phyloP scores from a whole-genome alignment of 176 grass and related monocot genomes.

The Eremochloa ophiuroides region DNA sequence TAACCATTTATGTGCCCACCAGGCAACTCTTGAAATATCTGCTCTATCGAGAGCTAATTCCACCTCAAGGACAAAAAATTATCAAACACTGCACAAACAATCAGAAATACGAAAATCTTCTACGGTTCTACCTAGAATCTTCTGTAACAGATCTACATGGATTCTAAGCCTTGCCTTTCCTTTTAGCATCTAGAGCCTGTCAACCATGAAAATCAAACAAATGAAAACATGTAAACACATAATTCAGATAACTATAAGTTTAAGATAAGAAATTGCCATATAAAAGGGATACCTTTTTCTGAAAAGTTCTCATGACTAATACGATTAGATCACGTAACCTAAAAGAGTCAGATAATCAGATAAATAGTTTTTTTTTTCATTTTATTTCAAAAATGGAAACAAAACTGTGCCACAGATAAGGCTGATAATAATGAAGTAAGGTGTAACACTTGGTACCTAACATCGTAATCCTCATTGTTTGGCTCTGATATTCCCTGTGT shows the following conservation, averaged over 20 bases:
- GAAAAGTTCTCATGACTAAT: conserved; percentile 81
- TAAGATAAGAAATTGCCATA: conserved; percentile 14
- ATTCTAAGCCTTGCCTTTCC: conserved; percentile 66
- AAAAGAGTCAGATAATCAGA: conserved; percentile 22
- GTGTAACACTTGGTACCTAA: conserved; percentile 41
- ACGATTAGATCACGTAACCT: conserved; percentile 93
- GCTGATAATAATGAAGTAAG: background rate
- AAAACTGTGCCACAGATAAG: background rate
- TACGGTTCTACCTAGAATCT: conserved; percentile 8
- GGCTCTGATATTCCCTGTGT: conserved; percentile 46
- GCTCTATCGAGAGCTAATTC: conserved; percentile 11
- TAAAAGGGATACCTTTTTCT: conserved; percentile 64
- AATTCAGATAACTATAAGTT: background rate
- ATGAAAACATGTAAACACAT: background rate
- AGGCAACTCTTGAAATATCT: conserved; percentile 14
- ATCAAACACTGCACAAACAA: conserved; percentile 38
- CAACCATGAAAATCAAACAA: conserved; percentile 7
- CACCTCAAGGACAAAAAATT: background rate
- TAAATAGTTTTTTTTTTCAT: conserved; percentile 14
- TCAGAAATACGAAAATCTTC: conserved; percentile 11
- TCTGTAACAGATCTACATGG: background rate
- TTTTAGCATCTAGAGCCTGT: conserved; percentile 84
- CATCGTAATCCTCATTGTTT: conserved; percentile 43
- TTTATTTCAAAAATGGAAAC: conserved; percentile 10
- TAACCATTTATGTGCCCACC: background rate